Evolutionary conservation across 768 basidiomycete genomes (phyloP), one percentile per base, ranked within the genome.

Genomic region (Lactarius vividus): DNA sequence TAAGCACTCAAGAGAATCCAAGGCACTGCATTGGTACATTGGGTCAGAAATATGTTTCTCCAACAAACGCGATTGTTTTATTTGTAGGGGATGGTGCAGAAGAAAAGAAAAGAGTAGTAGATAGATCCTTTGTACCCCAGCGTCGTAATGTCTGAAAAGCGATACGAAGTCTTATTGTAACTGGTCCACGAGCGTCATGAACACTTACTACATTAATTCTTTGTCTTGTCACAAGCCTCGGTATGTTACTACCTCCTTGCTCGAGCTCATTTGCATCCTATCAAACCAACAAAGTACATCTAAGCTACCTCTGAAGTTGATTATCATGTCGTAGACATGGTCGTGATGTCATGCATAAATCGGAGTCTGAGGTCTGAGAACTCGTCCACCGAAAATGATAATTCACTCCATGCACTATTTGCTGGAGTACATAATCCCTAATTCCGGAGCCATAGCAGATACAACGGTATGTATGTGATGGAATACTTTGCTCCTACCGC

Each of bases 41-140:
- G 35, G 23, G 31, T 67, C 55, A 59, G 49, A 26, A 37, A 29
- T 44, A 58, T 56, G 52, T 55, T 62, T 20, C 35, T 33, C 53
- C 20, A 9, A 52, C 26, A 23, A 9, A 52, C 26, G 31, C 26
- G 13, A 59, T 26, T 33, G 23, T 54, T 53, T 54, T 39, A 11
- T 5, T 39, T 29, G 9, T 54, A 31, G 26, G 37, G 31, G 6
- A 18, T 52, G 33, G 15, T 33, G 23, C 49, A 58, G 42, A 61
- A 55, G 53, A 58, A 57, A 58, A 31, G 65, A 59, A 52, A 52
- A 57, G 54, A 42, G 49, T 39, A n/a, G 65, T 66, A 63, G 57
- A 63, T 66, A 63, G 57, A 63, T 37, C 26, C n/a, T 44, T 55
- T 63, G 61, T 67, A 59, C 31, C 44, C 52, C 33, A 62, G 33